Evolutionary conservation across 768 basidiomycete species (phyloP).

Genomic region (Coprinopsis marcescibilis): DNA sequence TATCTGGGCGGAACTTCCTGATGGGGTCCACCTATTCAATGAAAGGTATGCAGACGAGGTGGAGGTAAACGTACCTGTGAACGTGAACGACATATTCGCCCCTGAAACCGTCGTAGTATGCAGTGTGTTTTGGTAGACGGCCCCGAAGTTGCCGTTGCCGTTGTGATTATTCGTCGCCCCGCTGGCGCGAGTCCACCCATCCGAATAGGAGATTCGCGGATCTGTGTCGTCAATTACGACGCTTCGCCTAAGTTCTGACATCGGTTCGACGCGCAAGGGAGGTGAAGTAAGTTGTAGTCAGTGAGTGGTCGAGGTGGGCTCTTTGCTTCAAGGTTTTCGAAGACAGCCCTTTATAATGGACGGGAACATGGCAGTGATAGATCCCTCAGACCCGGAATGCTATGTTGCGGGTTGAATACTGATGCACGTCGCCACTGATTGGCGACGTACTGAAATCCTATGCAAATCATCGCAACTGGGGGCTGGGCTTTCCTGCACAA

Average conservation of each 20-base stretch:
- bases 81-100: slow-evolving; percentile 1
- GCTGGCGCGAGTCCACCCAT: neutral
- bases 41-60: neutral
- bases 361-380: too few species aligned
- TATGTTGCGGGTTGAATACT: too few species aligned
- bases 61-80: neutral
- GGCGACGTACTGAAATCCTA: too few species aligned
- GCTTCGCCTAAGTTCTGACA: slow-evolving; percentile 5
- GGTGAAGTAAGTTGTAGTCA: too few species aligned
- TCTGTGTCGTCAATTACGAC: slow-evolving; percentile 9
- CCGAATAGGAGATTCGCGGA: slow-evolving; percentile 2
- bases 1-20: slow-evolving; percentile 6
- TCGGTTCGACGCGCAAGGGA: too few species aligned
- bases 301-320: too few species aligned
- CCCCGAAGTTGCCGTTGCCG: slow-evolving; percentile 2
- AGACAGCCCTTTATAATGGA: too few species aligned
- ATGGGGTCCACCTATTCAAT: neutral
- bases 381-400: too few species aligned
- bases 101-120: neutral
- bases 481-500: too few species aligned
- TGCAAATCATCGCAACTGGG: too few species aligned
- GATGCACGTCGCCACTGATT: too few species aligned
- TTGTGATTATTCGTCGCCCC: slow-evolving; percentile 1
- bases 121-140: slow-evolving; percentile 3
- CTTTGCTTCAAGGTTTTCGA: too few species aligned